Percentiles rank a stretch among this genome's conserved stretches.
These are phyloP conservation scores for Phytopythium chamaehyphon DNA, from an alignment of 352 stramenopile species.

Conservation along the genomic window DNA sequence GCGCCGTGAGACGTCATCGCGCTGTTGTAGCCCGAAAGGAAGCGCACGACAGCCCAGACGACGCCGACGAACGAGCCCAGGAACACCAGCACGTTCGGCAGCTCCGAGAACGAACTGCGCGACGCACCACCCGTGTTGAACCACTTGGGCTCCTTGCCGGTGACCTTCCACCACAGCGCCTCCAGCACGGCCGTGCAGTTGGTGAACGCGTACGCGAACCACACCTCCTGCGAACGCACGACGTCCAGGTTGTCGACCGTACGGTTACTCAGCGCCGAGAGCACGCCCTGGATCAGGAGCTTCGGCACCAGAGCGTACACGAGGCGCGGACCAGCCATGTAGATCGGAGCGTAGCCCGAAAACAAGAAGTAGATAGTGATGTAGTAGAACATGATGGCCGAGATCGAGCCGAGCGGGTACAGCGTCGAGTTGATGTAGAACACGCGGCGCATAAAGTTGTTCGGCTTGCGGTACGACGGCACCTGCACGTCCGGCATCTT, in stretches of 20 bases:
- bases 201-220: slow-evolving; percentile 83
- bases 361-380: slow-evolving; percentile 86
- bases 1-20: slow-evolving; percentile 68
- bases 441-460: slow-evolving; percentile 71
- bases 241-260: slow-evolving; percentile 84
- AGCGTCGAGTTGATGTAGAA: slow-evolving; percentile 83
- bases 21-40: slow-evolving; percentile 75
- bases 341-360: slow-evolving; percentile 76
- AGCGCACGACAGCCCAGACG: slow-evolving; percentile 70
- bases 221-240: slow-evolving; percentile 77
- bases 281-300: slow-evolving; percentile 67
- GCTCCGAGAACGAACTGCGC: slow-evolving; percentile 58
- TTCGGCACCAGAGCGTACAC: slow-evolving; percentile 78
- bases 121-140: slow-evolving; percentile 74
- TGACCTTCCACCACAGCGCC: slow-evolving; percentile 82
- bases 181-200: slow-evolving; percentile 75
- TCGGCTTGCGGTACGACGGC: slow-evolving; percentile 55
- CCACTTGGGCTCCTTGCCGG: slow-evolving; percentile 72
- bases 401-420: slow-evolving; percentile 78
- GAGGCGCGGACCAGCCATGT: slow-evolving; percentile 65
- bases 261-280: slow-evolving; percentile 77
- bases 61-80: slow-evolving; percentile 62
- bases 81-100: slow-evolving; percentile 80
- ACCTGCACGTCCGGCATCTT: slow-evolving; percentile 62
- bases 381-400: slow-evolving; percentile 79